Percentiles rank a stretch among this genome's conserved stretches.
These are phyloP conservation scores for Zygotorulaspora florentina DNA, from an alignment of 805 yeast species.

Conservation along the genomic window DNA sequence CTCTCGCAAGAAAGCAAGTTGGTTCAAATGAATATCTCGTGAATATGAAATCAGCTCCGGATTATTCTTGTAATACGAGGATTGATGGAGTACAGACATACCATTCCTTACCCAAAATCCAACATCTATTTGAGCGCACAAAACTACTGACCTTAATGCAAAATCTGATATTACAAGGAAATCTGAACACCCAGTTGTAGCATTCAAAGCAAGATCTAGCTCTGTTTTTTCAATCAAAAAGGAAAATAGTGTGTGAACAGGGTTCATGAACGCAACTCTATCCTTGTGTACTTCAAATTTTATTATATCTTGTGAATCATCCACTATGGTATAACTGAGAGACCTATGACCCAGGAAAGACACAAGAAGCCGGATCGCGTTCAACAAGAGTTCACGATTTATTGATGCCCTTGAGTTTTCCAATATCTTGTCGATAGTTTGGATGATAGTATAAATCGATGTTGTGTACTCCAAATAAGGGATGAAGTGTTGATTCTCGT, in stretches of 20 bases:
- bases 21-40: conserved; percentile 72
- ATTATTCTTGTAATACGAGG: conserved; percentile 46
- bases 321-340: conserved; percentile 23
- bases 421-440: conserved; percentile 34
- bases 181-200: conserved; percentile 29
- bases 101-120: conserved; percentile 80
- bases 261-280: conserved; percentile 55
- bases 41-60: conserved; percentile 52
- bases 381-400: conserved; percentile 17
- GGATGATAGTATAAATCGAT: conserved; percentile 42
- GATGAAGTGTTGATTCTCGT: conserved; percentile 49
- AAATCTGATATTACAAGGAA: conserved; percentile 50
- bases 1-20: conserved; percentile 48
- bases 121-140: conserved; percentile 55
- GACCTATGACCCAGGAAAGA: conserved; percentile 30
- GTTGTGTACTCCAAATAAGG: conserved; percentile 48
- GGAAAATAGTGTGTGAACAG: conserved; percentile 55
- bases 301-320: conserved; percentile 28
- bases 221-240: conserved; percentile 32
- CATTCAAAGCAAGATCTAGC: conserved; percentile 20
- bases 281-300: conserved; percentile 45
- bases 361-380: conserved; percentile 37
- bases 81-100: conserved; percentile 46
- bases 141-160: conserved; percentile 55
- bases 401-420: conserved; percentile 15